A percentile compares a stretch with the other conserved stretches of the same genome.
Conservation (phyloP, 768 basidiomycete genomes). For the Tylopilus vinaceipallidus region DNA sequence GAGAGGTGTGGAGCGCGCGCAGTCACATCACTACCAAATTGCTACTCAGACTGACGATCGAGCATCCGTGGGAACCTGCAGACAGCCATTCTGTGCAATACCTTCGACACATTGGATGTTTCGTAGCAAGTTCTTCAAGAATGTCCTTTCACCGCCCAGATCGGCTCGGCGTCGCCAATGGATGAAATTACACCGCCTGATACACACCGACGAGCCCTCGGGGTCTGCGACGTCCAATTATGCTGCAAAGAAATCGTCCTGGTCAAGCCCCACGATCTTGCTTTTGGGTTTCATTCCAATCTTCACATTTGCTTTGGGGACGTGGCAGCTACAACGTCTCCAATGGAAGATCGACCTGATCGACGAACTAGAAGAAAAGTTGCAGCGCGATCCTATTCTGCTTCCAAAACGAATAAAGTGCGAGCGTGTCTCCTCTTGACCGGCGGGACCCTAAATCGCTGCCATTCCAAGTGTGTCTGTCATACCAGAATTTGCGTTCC, state of each 20-base stretch:
- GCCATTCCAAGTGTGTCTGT: conserved; percentile 53
- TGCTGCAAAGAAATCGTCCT: conserved; percentile 55
- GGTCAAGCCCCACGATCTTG: conserved; percentile 68
- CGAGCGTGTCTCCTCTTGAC: conserved; percentile 28
- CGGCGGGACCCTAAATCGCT: conserved; percentile 19
- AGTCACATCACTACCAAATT: neutral
- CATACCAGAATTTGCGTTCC: conserved; percentile 85
- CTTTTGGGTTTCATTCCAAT: conserved; percentile 84
- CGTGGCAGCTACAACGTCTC: conserved; percentile 91
- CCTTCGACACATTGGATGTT: conserved; percentile 18
- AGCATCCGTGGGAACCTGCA: conserved; percentile 21
- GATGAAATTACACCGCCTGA: conserved; percentile 6
- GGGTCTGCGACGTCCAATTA: conserved; percentile 44
- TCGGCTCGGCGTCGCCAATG: conserved; percentile 6
- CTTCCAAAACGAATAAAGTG: conserved; percentile 89
- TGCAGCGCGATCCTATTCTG: conserved; percentile 71
- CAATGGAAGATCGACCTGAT: conserved; percentile 95
- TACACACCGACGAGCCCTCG: conserved; percentile 17
- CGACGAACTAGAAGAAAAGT: conserved; percentile 89
- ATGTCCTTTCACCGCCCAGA: conserved; percentile 5
- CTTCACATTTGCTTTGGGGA: conserved; percentile 85
- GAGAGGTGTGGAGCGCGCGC: conserved; percentile 1
- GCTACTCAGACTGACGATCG: neutral
- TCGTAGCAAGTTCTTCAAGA: conserved; percentile 14
- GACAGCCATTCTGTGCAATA: neutral